Conservation (phyloP, 495 filamentous ascomycete genomes). For the Neurospora pannonica region DNA sequence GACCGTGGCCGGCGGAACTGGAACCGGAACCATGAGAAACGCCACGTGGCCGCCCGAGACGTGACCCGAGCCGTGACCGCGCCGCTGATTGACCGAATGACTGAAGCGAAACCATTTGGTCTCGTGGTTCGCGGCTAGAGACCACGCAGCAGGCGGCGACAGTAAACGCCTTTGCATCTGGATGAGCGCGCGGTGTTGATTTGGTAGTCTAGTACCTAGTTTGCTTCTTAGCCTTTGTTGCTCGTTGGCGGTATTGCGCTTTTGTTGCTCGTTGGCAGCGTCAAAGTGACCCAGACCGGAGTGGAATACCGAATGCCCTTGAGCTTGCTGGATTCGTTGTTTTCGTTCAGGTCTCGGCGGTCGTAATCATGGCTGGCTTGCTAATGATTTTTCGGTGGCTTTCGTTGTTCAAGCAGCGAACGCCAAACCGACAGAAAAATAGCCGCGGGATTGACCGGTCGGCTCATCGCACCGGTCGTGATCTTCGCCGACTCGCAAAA, state of each 20-base stretch:
- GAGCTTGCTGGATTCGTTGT: not conserved
- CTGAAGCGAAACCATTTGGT: not conserved
- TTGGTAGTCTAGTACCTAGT: not conserved
- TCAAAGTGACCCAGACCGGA: not conserved
- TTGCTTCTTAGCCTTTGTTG: not conserved
- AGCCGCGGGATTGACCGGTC: not conserved
- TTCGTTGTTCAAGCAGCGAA: not conserved
- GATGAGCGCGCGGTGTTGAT: not conserved
- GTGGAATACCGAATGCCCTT: not conserved
- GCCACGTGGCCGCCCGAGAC: not conserved
- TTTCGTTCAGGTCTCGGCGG: not conserved
- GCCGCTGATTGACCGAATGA: slow-evolving; percentile 1
- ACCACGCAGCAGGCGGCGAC: not conserved
- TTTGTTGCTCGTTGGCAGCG: not conserved
- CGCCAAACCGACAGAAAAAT: not conserved
- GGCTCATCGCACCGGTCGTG: not conserved
- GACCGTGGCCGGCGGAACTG: not conserved
- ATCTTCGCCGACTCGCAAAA: not conserved
- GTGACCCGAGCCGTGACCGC: not conserved
- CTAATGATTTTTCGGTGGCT: not conserved
- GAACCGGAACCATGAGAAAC: too few species aligned
- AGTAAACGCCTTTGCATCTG: not conserved
- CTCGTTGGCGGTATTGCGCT: not conserved
- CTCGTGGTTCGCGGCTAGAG: slow-evolving; percentile 9
- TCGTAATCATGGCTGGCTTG: not conserved